Base-by-base conservation (phyloP, 2,329 filamentous ascomycete species). In the Diplodia mutila region DNA sequence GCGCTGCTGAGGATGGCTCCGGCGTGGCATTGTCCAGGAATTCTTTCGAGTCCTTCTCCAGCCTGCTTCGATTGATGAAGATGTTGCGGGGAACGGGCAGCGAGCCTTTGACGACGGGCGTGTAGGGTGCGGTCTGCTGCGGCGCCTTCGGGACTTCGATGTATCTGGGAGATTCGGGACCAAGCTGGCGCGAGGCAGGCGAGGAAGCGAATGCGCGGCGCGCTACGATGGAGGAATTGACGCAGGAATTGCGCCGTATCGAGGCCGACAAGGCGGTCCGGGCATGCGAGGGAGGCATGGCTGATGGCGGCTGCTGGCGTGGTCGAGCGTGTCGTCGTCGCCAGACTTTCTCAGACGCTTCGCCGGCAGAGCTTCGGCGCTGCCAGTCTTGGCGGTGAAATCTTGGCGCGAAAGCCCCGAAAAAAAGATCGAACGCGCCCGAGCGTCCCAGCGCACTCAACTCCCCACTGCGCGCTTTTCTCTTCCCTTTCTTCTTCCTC, bases 131-230 rank as follows among this genome's bases (percentile, higher is more conserved):
- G n/a, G 87, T 85, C 61, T 90, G 88, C 77, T 97, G 93, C n/a
- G 88, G 86, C 59, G 91, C 86, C 72, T 85, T 85, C 57, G 94
- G 94, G 66, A 97, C 84, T 71, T 92, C 89, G 80, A 98, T 91
- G 83, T 91, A 98, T 71, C 87, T 86, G 55, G 95, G 94, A 42
- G 93, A 97, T 77, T 97, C 92, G 59, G 95, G 94, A 5, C 32
- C 21, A 54, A 59, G 23, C 21, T 32, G 7, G 55, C 42, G 46
- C 46, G 51, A 49, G 29, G 55, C 51, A 14, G 66, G 53, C 39
- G 63, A 65, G 72, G 61, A 70, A 16, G 81, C 80, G 74, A 85
- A 86, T 66, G 80, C 64, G 61, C 66, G 66, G 16, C 59, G 66
- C 27, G 51, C 27, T 48, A 52, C n/a, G n/a, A n/a, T n/a, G 21